phyloP scores from a whole-genome alignment of 257 asterid genomes.

The Solanum piurae region DNA sequence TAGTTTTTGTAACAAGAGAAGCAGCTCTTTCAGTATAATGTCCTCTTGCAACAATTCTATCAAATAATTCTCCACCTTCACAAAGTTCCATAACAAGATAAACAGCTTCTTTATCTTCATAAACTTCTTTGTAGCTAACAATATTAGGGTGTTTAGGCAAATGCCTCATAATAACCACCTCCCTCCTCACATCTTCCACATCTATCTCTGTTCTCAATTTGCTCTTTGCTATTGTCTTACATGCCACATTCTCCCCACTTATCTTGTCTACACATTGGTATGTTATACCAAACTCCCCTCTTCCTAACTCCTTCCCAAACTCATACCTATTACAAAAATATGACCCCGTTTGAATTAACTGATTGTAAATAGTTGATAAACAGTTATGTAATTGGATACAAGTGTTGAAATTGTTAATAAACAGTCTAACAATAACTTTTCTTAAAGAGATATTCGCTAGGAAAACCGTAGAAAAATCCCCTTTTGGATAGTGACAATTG shows the following conservation, averaged over 20 bases:
- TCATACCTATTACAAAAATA: conserved; percentile 8
- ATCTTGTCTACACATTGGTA: conserved; percentile 40
- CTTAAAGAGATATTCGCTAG: background rate
- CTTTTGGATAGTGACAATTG: background rate
- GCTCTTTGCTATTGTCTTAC: conserved; percentile 75
- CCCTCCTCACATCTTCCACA: conserved; percentile 76
- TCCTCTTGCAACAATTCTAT: conserved; percentile 64
- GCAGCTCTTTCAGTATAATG: conserved; percentile 89
- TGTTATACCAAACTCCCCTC: conserved; percentile 87
- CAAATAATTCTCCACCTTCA: conserved; percentile 78
- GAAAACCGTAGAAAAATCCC: background rate
- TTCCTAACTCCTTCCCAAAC: conserved; percentile 68
- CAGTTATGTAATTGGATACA: background rate
- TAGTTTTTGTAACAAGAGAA: conserved; percentile 59
- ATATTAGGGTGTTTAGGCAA: conserved; percentile 65
- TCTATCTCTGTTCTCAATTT: conserved; percentile 56
- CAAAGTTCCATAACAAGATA: conserved; percentile 89
- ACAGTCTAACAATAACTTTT: background rate
- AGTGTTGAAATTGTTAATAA: background rate
- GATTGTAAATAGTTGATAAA: too few species aligned
- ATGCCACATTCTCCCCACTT: conserved; percentile 45
- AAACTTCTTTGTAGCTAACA: conserved; percentile 61
- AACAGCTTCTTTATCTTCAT: conserved; percentile 65
- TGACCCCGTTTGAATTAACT: background rate
- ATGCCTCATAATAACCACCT: conserved; percentile 78